phyloP scores from a whole-genome alignment of 352 stramenopile species.

The Pilasporangium apinafurcum region DNA sequence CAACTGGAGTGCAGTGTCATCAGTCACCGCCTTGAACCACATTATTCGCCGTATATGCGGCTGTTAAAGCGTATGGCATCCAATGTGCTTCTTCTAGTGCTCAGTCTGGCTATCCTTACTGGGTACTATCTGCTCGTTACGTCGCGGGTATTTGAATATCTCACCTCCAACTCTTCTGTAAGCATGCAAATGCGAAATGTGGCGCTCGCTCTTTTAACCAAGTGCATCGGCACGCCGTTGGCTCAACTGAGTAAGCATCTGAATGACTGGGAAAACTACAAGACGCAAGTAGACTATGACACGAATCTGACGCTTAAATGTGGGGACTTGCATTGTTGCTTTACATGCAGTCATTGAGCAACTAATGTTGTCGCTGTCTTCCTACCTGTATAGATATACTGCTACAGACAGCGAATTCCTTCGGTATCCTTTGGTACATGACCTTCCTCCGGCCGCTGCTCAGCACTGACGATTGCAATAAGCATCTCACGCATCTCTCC shows the following conservation, averaged over 20 bases:
- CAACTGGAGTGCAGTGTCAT: constrained; percentile 39
- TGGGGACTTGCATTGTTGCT: constrained; percentile 9
- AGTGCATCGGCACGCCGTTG: constrained; percentile 19
- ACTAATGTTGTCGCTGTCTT: background rate
- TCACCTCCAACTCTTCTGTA: constrained; percentile 6
- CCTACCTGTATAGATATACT: constrained; percentile 27
- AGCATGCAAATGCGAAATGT: constrained; percentile 26
- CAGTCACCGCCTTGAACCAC: constrained; percentile 47
- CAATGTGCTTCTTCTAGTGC: constrained; percentile 9
- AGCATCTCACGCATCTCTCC: constrained; percentile 11
- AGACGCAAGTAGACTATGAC: constrained; percentile 56
- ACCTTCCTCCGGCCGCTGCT: constrained; percentile 37
- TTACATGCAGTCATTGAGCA: background rate
- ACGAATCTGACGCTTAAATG: constrained; percentile 75
- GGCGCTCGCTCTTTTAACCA: constrained; percentile 31
- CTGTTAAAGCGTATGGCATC: constrained; percentile 21
- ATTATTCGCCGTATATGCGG: constrained; percentile 22
- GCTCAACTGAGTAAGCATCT: constrained; percentile 17
- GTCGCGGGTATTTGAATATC: constrained; percentile 17
- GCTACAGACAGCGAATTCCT: constrained; percentile 58
- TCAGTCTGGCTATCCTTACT: constrained; percentile 18
- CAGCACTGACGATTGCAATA: constrained; percentile 8
- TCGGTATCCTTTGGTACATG: constrained; percentile 45
- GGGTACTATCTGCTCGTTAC: constrained; percentile 28
- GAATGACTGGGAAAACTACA: constrained; percentile 74